Evolutionary conservation across 2,329 filamentous ascomycete species (phyloP), one percentile per base, ranked within the genome.

Genomic region (Xylariaceae sp.): DNA sequence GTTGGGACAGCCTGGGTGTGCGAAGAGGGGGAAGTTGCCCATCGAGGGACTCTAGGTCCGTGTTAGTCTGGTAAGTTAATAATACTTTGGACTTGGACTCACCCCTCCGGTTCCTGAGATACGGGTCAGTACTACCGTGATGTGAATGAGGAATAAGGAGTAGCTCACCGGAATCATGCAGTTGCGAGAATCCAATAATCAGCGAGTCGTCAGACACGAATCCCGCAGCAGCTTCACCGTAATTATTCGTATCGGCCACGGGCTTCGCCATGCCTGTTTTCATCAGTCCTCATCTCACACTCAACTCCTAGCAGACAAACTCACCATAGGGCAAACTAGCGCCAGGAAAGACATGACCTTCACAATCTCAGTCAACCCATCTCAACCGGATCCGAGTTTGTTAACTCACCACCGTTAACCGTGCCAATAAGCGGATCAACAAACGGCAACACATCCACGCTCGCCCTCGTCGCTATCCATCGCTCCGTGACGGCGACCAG

Each of bases 21-120:
- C 74, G 62, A 82, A 82, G 2, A 82, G 65, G 2, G 80, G 80
- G 58, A 82, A 82, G 59, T 82, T 82, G 17, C 80, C 80, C 59
- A 82, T 65, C 3, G 80, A 82, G 6, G 79, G 78, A 35, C 57
- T 66, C 70, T 72, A 48, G 13, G 30, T n/a, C 17, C 53, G 47
- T 13, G 55, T 71, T 56, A 71, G 65, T 42, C 0, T 11, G 37
- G 8, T 13, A 11, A 39, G 37, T 39, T 39, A 2, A 9, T 39
- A 3, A 2, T 39, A 9, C 9, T 39, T 42, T 42, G 37, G 11
- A 35, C 4, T 17, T 30, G 23, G 23, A 70, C 70, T 68, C 60
- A 72, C 70, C 55, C 70, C 70, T 58, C 70, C 70, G n/a, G 70
- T 72, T 35, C 70, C 70, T 72, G 53, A 17, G 8, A 52, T 17